Evolutionary conservation across 202 grass and related monocot genomes (phyloP), one percentile per base, ranked within the genome.

Genomic region (Brachypodium distachyon): DNA sequence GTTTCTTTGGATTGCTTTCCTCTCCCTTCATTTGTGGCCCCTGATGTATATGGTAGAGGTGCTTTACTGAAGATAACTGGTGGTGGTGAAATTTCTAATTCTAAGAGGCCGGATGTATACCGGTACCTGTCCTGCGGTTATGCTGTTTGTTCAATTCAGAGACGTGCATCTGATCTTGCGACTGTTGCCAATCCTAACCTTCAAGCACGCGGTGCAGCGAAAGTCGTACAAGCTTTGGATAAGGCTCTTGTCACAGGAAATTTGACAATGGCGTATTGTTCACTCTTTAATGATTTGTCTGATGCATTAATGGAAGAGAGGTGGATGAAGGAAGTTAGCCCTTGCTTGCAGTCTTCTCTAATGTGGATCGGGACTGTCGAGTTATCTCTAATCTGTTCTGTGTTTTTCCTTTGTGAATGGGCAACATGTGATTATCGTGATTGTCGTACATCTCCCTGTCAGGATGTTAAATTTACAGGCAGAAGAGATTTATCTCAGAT

Each of bases 361-460:
- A 99, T 96, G 82, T 99, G 96, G 96, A 93, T 99, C 70, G 96
- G 90, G 44, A 96, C 87, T 10, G 68, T 96, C 72, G 85, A 90
- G 64, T 85, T 87, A 75, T 91, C 92, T 52, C 77, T 99, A 75
- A 96, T 99, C 83, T 99, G 92, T 72, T 99, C 96, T 9, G 81
- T 99, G 57, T 99, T 96, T 85, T 99, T 99, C 51, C 85, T 99
- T 52, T 99, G 96, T 90, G 96, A 99, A 85, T 99, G 96, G 96
- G 92, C 96, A 29, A 96, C 96, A 65, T 99, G 96, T 84, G 90
- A 99, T 87, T 96, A 91, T 86, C 89, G 96, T 61, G 92, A 99
- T 86, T 96, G 81, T 42, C 89, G 92, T 23, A 89, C 87, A 72
- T 70, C 77, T 54, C 69, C 83, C 12, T 78, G 66, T 25, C 79